Evolutionary conservation across 495 filamentous ascomycete genomes (phyloP), one percentile per base, ranked within the genome.

Genomic region (Annulohypoxylon maeteangense): DNA sequence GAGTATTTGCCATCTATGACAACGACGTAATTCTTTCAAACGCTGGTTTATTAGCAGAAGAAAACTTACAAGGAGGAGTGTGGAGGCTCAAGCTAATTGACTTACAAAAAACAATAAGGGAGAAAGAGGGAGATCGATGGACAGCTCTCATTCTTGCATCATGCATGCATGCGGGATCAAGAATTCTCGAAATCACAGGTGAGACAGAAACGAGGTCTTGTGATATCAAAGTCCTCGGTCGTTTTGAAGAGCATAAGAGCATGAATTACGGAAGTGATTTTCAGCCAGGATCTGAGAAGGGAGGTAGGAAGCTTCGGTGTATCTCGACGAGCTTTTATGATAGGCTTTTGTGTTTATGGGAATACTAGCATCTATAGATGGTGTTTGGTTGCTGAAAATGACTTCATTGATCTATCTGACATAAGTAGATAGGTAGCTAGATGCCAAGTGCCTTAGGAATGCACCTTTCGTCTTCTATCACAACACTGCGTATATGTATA

Each of bases 231-330:
- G 84, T 95, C 14, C 67, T 97, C 42, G 90, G 87, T 1, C 86
- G 86, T 69, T 95, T 95, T 74, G 92, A 91, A 62, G 92, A 94
- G 77, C 93, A 98, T 80, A 83, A 92, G 81, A 97, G 93, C 77
- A 97, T 98, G 95, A 95, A 95, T 74, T 99, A 99, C 78, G 95
- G 90, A 12, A 91, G 92, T 67, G 93, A 93, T 81, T 86, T 91
- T 27, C 88, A 90, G 79, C 81, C 84, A 12, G 72, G 65, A 23
- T 51, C 38, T 27, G 65, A 66, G 64, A 67, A 60, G 25, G 58
- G 32, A 32, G 71, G 78, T 32, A 36, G 56, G 61, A 77, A 63
- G 12, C 58, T 87, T 51, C 74, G 85, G 3, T 84, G 88, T 69
- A 84, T 96, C 8, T 94, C 91, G 25, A 94, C 92, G 22, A 97